These are phyloP conservation scores for Phytophthora uliginosa DNA, from an alignment of 352 stramenopile species.

Conservation along the genomic window DNA sequence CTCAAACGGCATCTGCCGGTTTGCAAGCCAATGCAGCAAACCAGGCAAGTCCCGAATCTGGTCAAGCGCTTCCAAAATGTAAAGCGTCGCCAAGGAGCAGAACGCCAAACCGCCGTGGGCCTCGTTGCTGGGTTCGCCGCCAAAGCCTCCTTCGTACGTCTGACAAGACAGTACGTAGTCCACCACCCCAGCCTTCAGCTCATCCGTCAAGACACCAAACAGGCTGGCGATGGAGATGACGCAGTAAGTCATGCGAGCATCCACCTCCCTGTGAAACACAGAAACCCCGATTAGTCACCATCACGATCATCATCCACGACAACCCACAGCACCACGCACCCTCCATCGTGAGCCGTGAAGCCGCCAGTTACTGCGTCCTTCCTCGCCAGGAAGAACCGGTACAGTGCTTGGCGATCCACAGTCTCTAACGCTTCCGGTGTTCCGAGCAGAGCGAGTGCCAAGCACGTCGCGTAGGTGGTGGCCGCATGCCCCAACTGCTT, in stretches of 20 bases:
- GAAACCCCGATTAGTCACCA: not conserved
- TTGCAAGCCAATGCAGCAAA: constrained; percentile 92
- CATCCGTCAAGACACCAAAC: constrained; percentile 93
- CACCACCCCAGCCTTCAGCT: constrained; percentile 82
- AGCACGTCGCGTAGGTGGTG: constrained; percentile 96
- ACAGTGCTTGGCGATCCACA: constrained; percentile 86
- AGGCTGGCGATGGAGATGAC: constrained; percentile 95
- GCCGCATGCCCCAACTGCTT: constrained; percentile 88
- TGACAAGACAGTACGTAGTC: constrained; percentile 94
- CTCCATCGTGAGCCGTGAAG: constrained; percentile 98
- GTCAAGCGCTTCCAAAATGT: constrained; percentile 88
- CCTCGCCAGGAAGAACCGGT: constrained; percentile 91
- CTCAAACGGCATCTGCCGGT: constrained; percentile 96
- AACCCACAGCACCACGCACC: constrained; percentile 46
- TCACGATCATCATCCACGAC: not conserved
- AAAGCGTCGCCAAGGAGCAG: constrained; percentile 96
- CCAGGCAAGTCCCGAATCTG: constrained; percentile 59
- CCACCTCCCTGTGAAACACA: constrained; percentile 84
- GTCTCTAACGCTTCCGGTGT: constrained; percentile 79
- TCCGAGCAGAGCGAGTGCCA: constrained; percentile 94
- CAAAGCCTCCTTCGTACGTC: constrained; percentile 98
- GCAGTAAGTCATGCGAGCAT: constrained; percentile 98
- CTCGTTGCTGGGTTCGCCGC: constrained; percentile 93
- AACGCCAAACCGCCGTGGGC: constrained; percentile 99
- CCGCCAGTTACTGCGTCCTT: constrained; percentile 88